Conservation (phyloP, 805 yeast species). For the Schwanniomyces polymorphus region DNA sequence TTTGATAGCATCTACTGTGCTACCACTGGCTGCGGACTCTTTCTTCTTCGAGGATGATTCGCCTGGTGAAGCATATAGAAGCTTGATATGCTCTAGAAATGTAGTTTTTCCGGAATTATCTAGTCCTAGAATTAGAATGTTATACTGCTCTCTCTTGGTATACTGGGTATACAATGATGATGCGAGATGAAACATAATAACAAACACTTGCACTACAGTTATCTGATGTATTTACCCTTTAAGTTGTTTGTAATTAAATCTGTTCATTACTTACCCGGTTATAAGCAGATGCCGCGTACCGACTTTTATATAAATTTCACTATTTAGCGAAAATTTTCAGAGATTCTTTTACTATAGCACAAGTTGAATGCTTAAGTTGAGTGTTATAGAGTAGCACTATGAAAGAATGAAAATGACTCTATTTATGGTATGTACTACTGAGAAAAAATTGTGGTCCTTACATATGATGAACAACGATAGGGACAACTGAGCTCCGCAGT, state of each 20-base stretch:
- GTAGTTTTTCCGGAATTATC: constrained; percentile 95
- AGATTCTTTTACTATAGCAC: not conserved
- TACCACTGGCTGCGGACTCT: constrained; percentile 6
- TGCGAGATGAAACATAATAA: constrained; percentile 42
- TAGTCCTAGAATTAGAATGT: constrained; percentile 73
- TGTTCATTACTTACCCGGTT: not conserved
- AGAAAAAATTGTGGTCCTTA: not conserved
- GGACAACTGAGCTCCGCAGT: constrained; percentile 25
- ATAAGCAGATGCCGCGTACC: not conserved
- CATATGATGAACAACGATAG: constrained; percentile 16
- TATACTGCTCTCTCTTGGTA: constrained; percentile 46
- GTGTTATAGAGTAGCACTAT: not conserved
- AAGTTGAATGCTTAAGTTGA: no score
- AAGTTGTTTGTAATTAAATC: not conserved
- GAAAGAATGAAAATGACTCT: not conserved
- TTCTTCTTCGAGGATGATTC: constrained; percentile 12
- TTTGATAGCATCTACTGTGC: constrained; percentile 25
- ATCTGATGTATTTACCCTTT: not conserved
- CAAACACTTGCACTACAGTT: not conserved
- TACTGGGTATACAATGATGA: constrained; percentile 45
- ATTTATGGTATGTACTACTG: not conserved
- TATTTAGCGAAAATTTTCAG: not conserved
- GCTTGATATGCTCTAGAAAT: constrained; percentile 39
- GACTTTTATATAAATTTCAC: not conserved
- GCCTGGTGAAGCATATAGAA: constrained; percentile 31